Evolutionary conservation across 495 filamentous ascomycete species (phyloP).

Genomic region (Penicillium arizonense): DNA sequence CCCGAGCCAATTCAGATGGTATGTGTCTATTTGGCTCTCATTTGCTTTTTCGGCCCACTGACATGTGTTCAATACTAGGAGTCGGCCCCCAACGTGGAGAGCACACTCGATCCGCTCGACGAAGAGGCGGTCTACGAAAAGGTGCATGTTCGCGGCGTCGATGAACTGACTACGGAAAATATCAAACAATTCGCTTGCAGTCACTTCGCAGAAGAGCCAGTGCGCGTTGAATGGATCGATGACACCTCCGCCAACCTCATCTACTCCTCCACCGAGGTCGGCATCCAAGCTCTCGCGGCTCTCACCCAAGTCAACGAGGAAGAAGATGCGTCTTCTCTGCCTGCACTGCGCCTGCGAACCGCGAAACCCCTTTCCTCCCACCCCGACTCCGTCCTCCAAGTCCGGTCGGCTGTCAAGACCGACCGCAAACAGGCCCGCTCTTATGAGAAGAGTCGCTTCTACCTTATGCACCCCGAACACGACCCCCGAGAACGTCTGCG

Average conservation of each 20-base stretch:
- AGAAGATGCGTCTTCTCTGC: constrained; percentile 38
- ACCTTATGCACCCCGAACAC: constrained; percentile 84
- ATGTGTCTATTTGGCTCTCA: constrained; percentile 7
- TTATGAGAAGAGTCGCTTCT: constrained; percentile 80
- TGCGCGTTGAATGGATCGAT: constrained; percentile 88
- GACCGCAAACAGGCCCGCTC: constrained; percentile 80
- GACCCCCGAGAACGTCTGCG: constrained; percentile 75
- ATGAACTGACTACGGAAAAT: constrained; percentile 74
- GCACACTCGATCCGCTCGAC: constrained; percentile 22
- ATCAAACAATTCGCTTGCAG: constrained; percentile 68
- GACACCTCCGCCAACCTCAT: constrained; percentile 86
- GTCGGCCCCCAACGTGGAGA: constrained; percentile 17
- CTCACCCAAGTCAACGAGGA: constrained; percentile 49
- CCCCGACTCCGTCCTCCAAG: constrained; percentile 65
- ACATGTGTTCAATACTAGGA: constrained; percentile 19
- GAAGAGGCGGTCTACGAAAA: constrained; percentile 53
- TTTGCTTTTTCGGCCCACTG: neutral
- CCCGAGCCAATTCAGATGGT: constrained; percentile 36
- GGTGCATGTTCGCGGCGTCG: constrained; percentile 78
- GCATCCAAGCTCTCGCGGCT: constrained; percentile 66
- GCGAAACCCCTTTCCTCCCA: constrained; percentile 65
- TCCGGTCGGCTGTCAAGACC: constrained; percentile 68
- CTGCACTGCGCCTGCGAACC: constrained; percentile 48
- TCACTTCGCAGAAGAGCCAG: constrained; percentile 57
- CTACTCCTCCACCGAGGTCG: constrained; percentile 68